Base-by-base conservation (phyloP, 2,329 filamentous ascomycete genomes). In the Ceratocystis cacaofunesta region DNA sequence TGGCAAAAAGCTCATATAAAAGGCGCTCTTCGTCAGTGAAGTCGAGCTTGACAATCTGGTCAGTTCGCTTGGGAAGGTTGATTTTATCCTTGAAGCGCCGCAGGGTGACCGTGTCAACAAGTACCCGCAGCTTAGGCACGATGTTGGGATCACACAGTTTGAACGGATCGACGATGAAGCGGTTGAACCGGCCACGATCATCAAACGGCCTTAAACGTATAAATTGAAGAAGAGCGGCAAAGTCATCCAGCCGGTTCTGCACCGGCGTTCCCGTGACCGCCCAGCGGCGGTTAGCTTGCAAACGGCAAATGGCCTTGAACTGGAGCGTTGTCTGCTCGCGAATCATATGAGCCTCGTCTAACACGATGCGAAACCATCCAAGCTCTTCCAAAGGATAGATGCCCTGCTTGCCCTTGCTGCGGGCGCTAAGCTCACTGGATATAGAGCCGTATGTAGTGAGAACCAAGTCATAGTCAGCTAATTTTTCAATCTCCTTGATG, bases 231-330 rank as follows among this genome's bases (percentile, higher is more conserved):
- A 97, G 78, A 1, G 92, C 89, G 15, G 90, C 89, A 25, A 97
- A 80, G 73, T 99, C 94, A 69, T 95, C 91, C 1, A 97, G 80
- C 3, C 89, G 86, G 72, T 99, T 99, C 75, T 97, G 92, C 7
- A 97, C 89, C 0, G 92, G 94, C 0, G 94, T 97, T 65, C 92
- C 94, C 0, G 94, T 97, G n/a, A 97, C 90, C 2, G 92, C 92
- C 94, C 94, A 99, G 43, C 92, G 86, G 41, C 92, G 85, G 71
- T 89, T 83, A 1, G 91, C 89, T 68, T 88, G 82, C 2, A 97
- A 78, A 22, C 84, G 82, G 69, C 90, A 92, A 22, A 94, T 89
- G 2, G 90, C 89, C 73, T 92, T 90, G 64, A 91, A 95, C 70
- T 92, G 88, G 50, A 88, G 78, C 0, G 91, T 92, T 2, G 80